Conservation (phyloP, 129 eudicot genomes). For the Arctium minus region DNA sequence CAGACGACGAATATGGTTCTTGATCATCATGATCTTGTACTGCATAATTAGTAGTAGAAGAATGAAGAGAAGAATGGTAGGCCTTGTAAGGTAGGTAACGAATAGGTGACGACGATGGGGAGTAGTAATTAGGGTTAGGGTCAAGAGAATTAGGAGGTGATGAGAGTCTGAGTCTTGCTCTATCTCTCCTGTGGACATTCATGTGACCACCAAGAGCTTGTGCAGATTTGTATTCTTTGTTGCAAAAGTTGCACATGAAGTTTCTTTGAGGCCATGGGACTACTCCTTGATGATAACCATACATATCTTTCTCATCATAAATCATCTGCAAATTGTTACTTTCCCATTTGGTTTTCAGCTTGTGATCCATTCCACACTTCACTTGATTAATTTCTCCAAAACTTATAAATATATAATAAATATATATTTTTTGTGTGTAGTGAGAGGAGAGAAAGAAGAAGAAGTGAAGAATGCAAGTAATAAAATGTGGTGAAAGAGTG, state of each 20-base stretch:
- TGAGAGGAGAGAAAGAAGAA: background rate
- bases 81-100: conserved; percentile 33
- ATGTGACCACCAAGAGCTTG: conserved; percentile 85
- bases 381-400: conserved; percentile 22
- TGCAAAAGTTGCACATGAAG: conserved; percentile 70
- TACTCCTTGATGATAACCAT: conserved; percentile 21
- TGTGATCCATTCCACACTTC: conserved; percentile 31
- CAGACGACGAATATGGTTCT: background rate
- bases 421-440: background rate
- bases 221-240: conserved; percentile 65
- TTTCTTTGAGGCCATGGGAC: conserved; percentile 67
- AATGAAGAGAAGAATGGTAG: background rate
- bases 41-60: background rate
- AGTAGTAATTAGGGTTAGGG: conserved; percentile 36
- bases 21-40: conserved; percentile 14
- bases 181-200: conserved; percentile 69
- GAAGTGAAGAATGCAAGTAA: conserved; percentile 2
- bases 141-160: conserved; percentile 15
- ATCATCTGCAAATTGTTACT: conserved; percentile 16
- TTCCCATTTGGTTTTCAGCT: conserved; percentile 26
- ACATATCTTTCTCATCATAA: conserved; percentile 28
- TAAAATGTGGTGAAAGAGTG: conserved; percentile 5
- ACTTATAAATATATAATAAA: background rate
- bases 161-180: conserved; percentile 49
- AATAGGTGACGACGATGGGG: conserved; percentile 24